Evolutionary conservation across 768 basidiomycete genomes (phyloP).

Genomic region (Panaeolus papilionaceus): DNA sequence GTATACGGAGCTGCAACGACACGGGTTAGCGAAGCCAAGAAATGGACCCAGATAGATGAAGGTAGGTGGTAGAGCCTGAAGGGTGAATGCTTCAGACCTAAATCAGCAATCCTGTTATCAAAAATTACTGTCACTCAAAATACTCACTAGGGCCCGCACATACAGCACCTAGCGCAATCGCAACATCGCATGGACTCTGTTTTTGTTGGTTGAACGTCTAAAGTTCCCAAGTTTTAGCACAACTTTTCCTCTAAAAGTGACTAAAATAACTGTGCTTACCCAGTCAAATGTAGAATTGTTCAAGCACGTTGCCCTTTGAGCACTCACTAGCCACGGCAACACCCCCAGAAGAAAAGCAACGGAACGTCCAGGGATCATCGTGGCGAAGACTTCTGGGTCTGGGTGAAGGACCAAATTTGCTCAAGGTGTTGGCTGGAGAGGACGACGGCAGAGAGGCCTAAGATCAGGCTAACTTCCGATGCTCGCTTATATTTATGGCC

Average conservation of each 20-base stretch:
- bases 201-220: slow-evolving; percentile 46
- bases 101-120: not conserved
- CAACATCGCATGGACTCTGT: slow-evolving; percentile 53
- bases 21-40: slow-evolving; percentile 40
- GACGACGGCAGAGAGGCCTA: not conserved
- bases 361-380: slow-evolving; percentile 24
- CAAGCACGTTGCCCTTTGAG: slow-evolving; percentile 27
- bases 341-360: slow-evolving; percentile 21
- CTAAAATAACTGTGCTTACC: slow-evolving; percentile 25
- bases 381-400: slow-evolving; percentile 24
- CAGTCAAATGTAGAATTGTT: slow-evolving; percentile 27
- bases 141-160: slow-evolving; percentile 45
- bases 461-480: not conserved
- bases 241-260: not conserved
- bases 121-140: not conserved
- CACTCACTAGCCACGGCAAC: slow-evolving; percentile 25
- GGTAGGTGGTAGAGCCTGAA: slow-evolving; percentile 36
- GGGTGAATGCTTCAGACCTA: slow-evolving; percentile 35
- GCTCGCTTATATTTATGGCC: slow-evolving; percentile 5
- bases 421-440: not conserved
- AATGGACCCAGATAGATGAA: slow-evolving; percentile 47
- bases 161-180: slow-evolving; percentile 45
- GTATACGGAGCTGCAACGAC: slow-evolving; percentile 57
- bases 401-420: slow-evolving; percentile 22
- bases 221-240: not conserved